Conservation (phyloP, 345 rosid species). For the Eutrema yunnanense region DNA sequence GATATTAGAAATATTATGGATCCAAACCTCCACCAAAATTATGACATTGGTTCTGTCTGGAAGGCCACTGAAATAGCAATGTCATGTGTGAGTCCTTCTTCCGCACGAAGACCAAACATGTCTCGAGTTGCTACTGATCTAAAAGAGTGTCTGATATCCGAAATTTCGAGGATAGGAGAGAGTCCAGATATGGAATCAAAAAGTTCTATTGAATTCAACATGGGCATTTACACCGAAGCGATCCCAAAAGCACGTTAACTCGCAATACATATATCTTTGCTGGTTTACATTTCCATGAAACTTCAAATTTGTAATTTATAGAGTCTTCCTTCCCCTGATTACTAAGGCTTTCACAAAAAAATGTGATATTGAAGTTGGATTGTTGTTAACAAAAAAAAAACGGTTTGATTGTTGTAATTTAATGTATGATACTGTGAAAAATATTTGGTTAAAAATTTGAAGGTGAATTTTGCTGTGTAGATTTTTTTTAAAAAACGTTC, state of each 20-base stretch:
- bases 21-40: slow-evolving; percentile 12
- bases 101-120: slow-evolving; percentile 30
- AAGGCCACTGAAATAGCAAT: slow-evolving; percentile 24
- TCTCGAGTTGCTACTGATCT: slow-evolving; percentile 11
- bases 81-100: slow-evolving; percentile 18
- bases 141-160: slow-evolving; percentile 22
- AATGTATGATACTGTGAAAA: neutral
- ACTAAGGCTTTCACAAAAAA: neutral
- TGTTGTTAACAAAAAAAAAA: too few relatives aligned
- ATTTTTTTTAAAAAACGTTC: too few relatives aligned
- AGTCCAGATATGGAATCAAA: neutral
- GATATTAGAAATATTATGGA: slow-evolving; percentile 14
- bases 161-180: neutral
- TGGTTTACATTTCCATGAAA: neutral
- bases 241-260: slow-evolving; percentile 20
- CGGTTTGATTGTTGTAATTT: too few relatives aligned
- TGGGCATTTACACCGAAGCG: neutral
- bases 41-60: slow-evolving; percentile 21
- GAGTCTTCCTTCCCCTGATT: neutral
- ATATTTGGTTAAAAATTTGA: neutral
- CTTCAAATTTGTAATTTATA: neutral
- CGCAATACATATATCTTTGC: neutral
- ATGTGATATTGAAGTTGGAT: neutral
- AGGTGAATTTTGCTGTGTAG: neutral
- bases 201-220: neutral